Base-by-base conservation (phyloP, 2,329 filamentous ascomycete species). In the Ceratocystis harringtonii region DNA sequence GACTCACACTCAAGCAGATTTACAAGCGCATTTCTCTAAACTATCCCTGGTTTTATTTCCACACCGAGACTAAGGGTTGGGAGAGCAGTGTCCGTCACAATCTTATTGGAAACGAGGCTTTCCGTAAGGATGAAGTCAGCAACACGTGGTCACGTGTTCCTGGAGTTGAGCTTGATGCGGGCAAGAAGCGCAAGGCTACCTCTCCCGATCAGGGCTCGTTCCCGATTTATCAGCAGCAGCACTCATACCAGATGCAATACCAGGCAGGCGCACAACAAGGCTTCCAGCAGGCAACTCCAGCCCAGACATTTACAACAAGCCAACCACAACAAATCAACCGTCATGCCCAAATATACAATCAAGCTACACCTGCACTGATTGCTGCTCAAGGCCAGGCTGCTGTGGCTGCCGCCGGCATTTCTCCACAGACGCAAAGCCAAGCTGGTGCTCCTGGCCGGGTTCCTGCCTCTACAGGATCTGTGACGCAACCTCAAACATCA, bases 71-170 rank as follows among this genome's bases (percentile, higher is more conserved):
- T 5, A 85, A 84, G 71, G 82, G 82, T n/a, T 85, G 82, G 82
- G 82, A 85, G 71, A 84, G 82, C 69, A 84, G 81, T 69, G 82
- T 85, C n/a, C 80, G 82, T 0, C 82, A 85, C 70, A 85, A 84
- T 66, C 76, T 85, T 32, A 83, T 84, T 69, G 82, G 81, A 1
- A 84, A 84, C 71, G 80, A 81, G 69, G 82, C 81, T 5, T 85
- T 85, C 71, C 77, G 76, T 68, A 85, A 84, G 71, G 79, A 81
- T 68, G 80, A 83, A 45, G 77, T 78, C 32, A 81, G 79, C 1
- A 78, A 80, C 55, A 74, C 82, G 22, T 85, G 82, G 82, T 79
- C 77, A 67, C 80, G 82, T 44, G 79, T 84, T 25, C 79, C 79
- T 1, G 81, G 81, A 1, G 78, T 84, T 30, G 80, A 83, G 68